Conservation (phyloP, 768 basidiomycete genomes). For the Cystobasidium ongulense region DNA sequence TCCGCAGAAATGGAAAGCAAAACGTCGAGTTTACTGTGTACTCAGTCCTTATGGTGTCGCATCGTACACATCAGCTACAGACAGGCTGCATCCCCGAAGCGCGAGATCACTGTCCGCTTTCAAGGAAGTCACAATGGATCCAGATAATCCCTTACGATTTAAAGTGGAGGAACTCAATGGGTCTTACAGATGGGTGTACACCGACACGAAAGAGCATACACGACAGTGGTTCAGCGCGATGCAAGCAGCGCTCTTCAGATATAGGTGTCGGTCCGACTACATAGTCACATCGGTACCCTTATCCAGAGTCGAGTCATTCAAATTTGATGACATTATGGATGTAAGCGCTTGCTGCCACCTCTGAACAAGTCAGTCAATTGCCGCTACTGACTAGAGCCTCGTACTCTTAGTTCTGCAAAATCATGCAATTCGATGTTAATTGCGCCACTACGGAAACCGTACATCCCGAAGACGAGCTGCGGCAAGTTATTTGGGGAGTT, state of each 20-base stretch:
- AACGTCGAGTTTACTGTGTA: neutral
- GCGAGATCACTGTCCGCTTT: neutral
- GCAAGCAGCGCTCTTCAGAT: conserved; percentile 1
- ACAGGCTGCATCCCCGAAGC: neutral
- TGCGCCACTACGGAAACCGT: neutral
- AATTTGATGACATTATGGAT: neutral
- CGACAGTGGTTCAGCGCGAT: neutral
- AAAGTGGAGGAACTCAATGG: neutral
- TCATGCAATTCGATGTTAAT: neutral
- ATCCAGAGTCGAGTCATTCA: neutral
- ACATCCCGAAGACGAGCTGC: neutral
- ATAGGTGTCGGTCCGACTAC: neutral
- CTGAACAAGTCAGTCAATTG: too few species aligned
- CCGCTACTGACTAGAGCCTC: too few species aligned
- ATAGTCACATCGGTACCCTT: neutral
- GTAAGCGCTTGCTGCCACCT: too few species aligned
- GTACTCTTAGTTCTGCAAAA: conserved; percentile 4
- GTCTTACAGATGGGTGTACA: neutral
- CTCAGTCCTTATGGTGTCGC: neutral
- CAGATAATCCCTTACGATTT: neutral
- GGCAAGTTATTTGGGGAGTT: neutral
- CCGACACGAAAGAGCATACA: neutral
- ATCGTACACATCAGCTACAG: neutral
- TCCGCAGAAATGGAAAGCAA: neutral
- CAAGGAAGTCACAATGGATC: neutral